Evolutionary conservation across 306 rosid genomes (phyloP).

Genomic region (Crotalaria pallida): DNA sequence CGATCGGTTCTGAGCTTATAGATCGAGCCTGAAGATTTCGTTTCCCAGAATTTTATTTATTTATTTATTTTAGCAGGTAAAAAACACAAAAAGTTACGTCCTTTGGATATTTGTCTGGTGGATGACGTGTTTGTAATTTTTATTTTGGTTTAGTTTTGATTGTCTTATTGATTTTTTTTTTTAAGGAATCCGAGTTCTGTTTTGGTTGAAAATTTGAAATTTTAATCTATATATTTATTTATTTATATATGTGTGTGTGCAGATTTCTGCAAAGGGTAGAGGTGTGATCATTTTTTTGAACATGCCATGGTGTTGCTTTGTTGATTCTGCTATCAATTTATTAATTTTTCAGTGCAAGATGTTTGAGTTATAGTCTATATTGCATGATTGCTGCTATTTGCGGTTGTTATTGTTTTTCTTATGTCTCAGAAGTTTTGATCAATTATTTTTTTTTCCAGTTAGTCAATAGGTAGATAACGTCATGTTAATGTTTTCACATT

Average conservation of each 20-base stretch:
- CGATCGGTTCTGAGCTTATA: conserved; percentile 50
- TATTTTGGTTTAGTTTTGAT: neutral
- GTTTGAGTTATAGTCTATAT: neutral
- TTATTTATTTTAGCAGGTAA: conserved; percentile 23
- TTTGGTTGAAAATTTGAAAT: neutral
- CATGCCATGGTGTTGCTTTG: neutral
- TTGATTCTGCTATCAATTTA: neutral
- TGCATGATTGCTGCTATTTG: neutral
- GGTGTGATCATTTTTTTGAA: neutral
- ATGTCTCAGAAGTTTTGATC: neutral
- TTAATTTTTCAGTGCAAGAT: neutral
- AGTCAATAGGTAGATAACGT: neutral
- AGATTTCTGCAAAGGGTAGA: neutral
- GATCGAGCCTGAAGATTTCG: conserved; percentile 35
- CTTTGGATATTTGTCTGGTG: neutral
- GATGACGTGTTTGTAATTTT: neutral
- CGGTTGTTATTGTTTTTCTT: neutral
- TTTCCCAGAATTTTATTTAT: conserved; percentile 18
- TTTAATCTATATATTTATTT: neutral
- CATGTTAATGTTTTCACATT: neutral
- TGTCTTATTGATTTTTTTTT: neutral
- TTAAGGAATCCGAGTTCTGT: neutral
- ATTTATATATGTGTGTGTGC: too few species aligned
- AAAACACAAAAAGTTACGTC: too few species aligned
- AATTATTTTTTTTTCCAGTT: neutral